Base-by-base conservation (phyloP, 2,329 filamentous ascomycete species). In the Fusarium zealandicum region DNA sequence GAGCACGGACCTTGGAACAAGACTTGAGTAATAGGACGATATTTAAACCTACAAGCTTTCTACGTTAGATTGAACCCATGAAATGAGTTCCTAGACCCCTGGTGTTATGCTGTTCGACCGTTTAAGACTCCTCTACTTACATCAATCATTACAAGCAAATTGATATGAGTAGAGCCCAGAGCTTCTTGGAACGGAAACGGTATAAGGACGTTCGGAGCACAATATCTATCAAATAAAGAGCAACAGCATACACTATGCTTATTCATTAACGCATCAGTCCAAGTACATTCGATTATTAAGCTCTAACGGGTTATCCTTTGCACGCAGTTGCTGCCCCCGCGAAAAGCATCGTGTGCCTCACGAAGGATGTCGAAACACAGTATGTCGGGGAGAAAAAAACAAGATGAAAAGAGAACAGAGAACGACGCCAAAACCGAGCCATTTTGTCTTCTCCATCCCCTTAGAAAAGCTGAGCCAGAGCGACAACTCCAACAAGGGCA, bases 381-480 rank as follows among this genome's bases (percentile, higher is more conserved):
- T 65, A 68, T 73, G 65, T 70, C 61, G 69, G 67, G 67, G 67
- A 69, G 68, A 67, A 67, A 69, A 70, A 70, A 69, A 68, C 69
- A 69, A 74, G 64, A 70, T 68, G 59, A 63, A 61, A 63, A 61
- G 64, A 66, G 63, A 69, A 70, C 63, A 71, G 61, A 65, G 62
- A 71, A 69, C 66, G 72, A 75, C 71, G 71, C 72, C 73, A 66
- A 69, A 68, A 68, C 68, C 65, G 54, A 68, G 59, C 66, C 62
- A 65, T 68, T 57, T 66, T 69, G 61, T 60, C 52, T 58, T 64
- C 49, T 64, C 51, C 49, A 55, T 53, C 41, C 35, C 37, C 49
- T 81, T 82, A 85, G 72, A 86, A 71, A 67, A 84, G 73, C 67
- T 82, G 79, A 49, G 78, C 76, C 53, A 83, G 49, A 41, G 72